Evolutionary conservation across 2,329 filamentous ascomycete species (phyloP).

Genomic region (Colletotrichum magnum): DNA sequence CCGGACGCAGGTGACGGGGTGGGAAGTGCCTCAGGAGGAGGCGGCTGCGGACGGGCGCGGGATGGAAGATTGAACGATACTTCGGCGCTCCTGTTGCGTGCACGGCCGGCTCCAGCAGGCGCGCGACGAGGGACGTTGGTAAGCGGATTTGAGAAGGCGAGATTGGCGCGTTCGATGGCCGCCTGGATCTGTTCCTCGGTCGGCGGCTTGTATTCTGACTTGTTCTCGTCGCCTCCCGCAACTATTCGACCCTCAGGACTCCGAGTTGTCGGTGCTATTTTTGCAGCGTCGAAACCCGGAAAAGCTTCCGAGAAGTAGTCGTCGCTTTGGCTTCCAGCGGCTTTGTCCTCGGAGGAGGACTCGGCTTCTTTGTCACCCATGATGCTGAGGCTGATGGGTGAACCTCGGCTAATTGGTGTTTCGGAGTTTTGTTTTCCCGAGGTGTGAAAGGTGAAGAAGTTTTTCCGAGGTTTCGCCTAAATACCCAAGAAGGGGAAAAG

Average conservation of each 20-base stretch:
- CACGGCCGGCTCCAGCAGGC: conserved; percentile 25
- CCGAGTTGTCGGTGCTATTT: conserved; percentile 5
- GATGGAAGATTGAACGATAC: conserved; percentile 33
- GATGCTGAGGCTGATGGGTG: conserved; percentile 23
- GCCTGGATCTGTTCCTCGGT: conserved; percentile 32
- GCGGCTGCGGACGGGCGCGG: background rate
- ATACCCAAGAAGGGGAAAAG: background rate
- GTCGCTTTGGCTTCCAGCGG: background rate
- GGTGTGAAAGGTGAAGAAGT: background rate
- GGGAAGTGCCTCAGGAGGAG: conserved; percentile 7
- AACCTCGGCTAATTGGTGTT: conserved; percentile 24
- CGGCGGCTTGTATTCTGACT: conserved; percentile 22
- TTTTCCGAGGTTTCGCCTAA: conserved; percentile 15
- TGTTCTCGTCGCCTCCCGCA: background rate
- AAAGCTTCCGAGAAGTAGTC: conserved; percentile 32
- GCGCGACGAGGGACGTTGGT: conserved; percentile 37
- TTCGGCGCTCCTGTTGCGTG: conserved; percentile 31
- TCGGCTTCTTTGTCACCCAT: conserved; percentile 28
- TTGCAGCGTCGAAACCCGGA: conserved; percentile 27
- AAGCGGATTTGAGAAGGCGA: conserved; percentile 20
- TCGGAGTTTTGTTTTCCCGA: conserved; percentile 23
- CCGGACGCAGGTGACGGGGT: conserved; percentile 7
- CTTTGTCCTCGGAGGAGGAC: conserved; percentile 33
- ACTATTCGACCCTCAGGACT: background rate
- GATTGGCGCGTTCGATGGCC: conserved; percentile 33